Conservation (phyloP, 2,329 filamentous ascomycete genomes). For the Stagonosporopsis cucurbitacearum region DNA sequence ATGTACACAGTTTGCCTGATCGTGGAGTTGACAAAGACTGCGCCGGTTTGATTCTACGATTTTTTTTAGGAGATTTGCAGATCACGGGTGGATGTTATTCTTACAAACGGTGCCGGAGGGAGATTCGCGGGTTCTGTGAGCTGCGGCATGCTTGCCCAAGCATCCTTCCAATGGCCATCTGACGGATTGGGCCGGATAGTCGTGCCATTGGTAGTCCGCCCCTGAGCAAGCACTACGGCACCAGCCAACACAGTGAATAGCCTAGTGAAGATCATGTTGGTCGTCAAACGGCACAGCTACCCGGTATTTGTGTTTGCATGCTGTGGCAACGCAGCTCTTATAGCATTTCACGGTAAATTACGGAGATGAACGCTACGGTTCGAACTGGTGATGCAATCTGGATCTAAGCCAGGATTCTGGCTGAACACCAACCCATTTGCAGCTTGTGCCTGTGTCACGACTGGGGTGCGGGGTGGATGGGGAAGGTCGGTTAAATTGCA, state of each 20-base stretch:
- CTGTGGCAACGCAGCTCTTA: not conserved
- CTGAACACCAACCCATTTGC: constrained; percentile 6
- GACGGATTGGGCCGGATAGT: constrained; percentile 21
- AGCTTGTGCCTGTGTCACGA: constrained; percentile 28
- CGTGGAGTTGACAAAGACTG: constrained; percentile 67
- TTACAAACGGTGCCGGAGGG: constrained; percentile 63
- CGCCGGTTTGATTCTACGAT: constrained; percentile 57
- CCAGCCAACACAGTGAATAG: constrained; percentile 4
- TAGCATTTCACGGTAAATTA: constrained; percentile 1
- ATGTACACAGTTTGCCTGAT: constrained; percentile 70
- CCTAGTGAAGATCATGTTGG: constrained; percentile 10
- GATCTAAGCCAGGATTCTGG: constrained; percentile 25
- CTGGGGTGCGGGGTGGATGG: constrained; percentile 31
- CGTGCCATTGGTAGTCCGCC: not conserved
- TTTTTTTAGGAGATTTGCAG: not conserved
- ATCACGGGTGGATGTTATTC: not conserved
- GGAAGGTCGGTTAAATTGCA: constrained; percentile 44
- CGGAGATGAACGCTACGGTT: constrained; percentile 2
- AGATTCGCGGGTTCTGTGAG: constrained; percentile 68
- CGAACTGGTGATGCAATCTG: constrained; percentile 10
- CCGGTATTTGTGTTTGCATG: not conserved
- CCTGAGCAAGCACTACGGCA: constrained; percentile 1
- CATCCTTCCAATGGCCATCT: constrained; percentile 64
- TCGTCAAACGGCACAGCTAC: not conserved
- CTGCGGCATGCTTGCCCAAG: constrained; percentile 72